Percentiles rank a stretch among this genome's conserved stretches.
These are phyloP conservation scores for Fusarium newnesense DNA, from an alignment of 2,329 filamentous ascomycete genomes.

Conservation along the genomic window DNA sequence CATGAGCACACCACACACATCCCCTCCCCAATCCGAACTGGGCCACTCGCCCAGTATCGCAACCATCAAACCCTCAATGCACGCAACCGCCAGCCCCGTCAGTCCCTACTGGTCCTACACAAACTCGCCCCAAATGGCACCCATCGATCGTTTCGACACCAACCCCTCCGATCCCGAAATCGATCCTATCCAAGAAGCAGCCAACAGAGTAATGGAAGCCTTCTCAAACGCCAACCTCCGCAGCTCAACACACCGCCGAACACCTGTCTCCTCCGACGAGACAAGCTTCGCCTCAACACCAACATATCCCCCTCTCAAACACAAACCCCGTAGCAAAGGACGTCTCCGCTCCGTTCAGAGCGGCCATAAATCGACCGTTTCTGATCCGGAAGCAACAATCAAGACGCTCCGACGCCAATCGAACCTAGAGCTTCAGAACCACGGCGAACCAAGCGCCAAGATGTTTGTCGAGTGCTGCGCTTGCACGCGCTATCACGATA, in stretches of 20 bases:
- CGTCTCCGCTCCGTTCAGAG: slow-evolving; percentile 27
- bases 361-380: slow-evolving; percentile 30
- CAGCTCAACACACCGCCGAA: slow-evolving; percentile 29
- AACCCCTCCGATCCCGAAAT: slow-evolving; percentile 28
- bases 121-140: slow-evolving; percentile 33
- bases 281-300: slow-evolving; percentile 47
- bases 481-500: slow-evolving; percentile 73
- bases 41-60: slow-evolving; percentile 38
- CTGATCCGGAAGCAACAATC: slow-evolving; percentile 21
- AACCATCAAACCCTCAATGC: slow-evolving; percentile 14
- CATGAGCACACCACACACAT: slow-evolving; percentile 53
- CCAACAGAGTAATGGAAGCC: slow-evolving; percentile 47
- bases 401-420: slow-evolving; percentile 27
- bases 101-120: slow-evolving; percentile 39
- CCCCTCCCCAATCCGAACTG: slow-evolving; percentile 54
- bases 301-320: slow-evolving; percentile 51
- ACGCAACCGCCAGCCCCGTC: slow-evolving; percentile 9
- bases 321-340: slow-evolving; percentile 40
- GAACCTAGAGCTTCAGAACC: slow-evolving; percentile 18
- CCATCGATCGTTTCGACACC: slow-evolving; percentile 34
- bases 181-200: slow-evolving; percentile 47
- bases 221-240: slow-evolving; percentile 43
- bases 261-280: slow-evolving; percentile 28
- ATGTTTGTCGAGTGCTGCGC: slow-evolving; percentile 73
- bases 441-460: slow-evolving; percentile 63